phyloP scores from a whole-genome alignment of 371 early-diverging fungal species.

The Mucor piriformis region DNA sequence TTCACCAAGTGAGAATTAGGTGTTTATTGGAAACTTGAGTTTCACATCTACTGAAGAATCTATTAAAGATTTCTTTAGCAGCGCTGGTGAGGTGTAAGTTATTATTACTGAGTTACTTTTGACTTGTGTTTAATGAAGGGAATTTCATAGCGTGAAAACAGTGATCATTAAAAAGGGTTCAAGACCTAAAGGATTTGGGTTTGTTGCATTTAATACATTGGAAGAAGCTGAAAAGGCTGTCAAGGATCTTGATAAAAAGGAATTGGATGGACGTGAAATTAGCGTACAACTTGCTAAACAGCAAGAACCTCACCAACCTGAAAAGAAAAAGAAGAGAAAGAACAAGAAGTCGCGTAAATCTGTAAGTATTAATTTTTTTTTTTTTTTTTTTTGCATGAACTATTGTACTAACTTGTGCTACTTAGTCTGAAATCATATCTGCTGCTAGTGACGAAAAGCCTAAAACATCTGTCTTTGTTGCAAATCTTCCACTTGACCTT shows the following conservation, averaged over 20 bases:
- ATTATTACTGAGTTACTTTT: too few species aligned
- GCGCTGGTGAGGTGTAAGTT: slow-evolving; percentile 78
- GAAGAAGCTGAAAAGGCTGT: slow-evolving; percentile 81
- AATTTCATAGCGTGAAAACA: slow-evolving; percentile 8
- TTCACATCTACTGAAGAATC: slow-evolving; percentile 81
- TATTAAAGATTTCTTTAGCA: slow-evolving; percentile 74
- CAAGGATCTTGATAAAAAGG: slow-evolving; percentile 67
- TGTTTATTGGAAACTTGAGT: slow-evolving; percentile 95
- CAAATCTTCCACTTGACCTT: slow-evolving; percentile 89
- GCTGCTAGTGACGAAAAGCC: slow-evolving; percentile 39
- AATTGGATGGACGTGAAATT: slow-evolving; percentile 81
- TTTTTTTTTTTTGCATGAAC: not conserved
- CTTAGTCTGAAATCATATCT: not conserved
- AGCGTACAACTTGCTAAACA: slow-evolving; percentile 87
- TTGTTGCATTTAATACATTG: slow-evolving; percentile 79
- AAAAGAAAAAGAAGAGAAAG: slow-evolving; percentile 8
- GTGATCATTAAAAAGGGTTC: slow-evolving; percentile 10
- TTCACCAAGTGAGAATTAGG: slow-evolving; percentile 50
- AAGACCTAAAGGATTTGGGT: slow-evolving; percentile 76
- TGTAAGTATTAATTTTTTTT: not conserved
- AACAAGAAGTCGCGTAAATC: slow-evolving; percentile 11
- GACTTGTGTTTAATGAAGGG: too few species aligned
- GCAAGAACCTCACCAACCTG: slow-evolving; percentile 2
- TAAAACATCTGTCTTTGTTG: slow-evolving; percentile 87
- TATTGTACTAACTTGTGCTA: not conserved